A percentile compares a stretch with the other conserved stretches of the same genome.
These are phyloP conservation scores for Periconia digitata DNA, from an alignment of 2,329 filamentous ascomycete species.

Conservation along the genomic window DNA sequence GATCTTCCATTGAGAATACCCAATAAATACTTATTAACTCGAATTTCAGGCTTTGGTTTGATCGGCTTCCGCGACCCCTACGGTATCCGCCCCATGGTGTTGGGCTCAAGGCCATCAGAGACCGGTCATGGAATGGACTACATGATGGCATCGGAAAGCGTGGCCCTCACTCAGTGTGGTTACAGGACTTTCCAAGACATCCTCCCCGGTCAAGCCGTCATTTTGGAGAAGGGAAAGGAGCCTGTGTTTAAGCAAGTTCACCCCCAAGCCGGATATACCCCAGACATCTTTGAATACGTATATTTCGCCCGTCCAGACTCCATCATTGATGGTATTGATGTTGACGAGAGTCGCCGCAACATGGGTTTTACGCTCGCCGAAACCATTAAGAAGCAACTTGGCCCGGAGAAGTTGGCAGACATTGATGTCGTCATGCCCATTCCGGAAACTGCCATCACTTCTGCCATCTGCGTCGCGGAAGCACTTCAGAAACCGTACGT, in stretches of 20 bases:
- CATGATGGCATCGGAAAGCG: conserved; percentile 87
- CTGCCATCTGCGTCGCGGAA: conserved; percentile 75
- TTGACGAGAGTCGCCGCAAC: conserved; percentile 78
- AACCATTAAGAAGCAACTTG: conserved; percentile 68
- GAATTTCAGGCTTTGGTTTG: conserved; percentile 65
- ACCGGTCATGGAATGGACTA: conserved; percentile 73
- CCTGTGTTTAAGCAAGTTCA: conserved; percentile 78
- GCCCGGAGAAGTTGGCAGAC: conserved; percentile 68
- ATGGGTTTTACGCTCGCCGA: conserved; percentile 84
- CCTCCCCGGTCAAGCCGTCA: conserved; percentile 80
- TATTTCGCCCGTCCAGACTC: conserved; percentile 85
- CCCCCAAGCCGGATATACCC: conserved; percentile 68
- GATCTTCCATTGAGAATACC: conserved; percentile 3
- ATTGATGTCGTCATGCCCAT: conserved; percentile 87
- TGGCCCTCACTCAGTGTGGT: conserved; percentile 79
- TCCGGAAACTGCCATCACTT: conserved; percentile 79
- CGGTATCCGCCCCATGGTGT: conserved; percentile 79
- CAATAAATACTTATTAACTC: background rate
- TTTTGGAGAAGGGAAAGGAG: conserved; percentile 74
- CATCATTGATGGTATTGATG: conserved; percentile 83
- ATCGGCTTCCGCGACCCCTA: conserved; percentile 78
- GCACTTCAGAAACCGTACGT: conserved; percentile 74
- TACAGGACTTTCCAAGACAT: conserved; percentile 78
- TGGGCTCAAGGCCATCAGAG: conserved; percentile 72
- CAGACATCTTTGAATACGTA: conserved; percentile 85